Evolutionary conservation across 495 filamentous ascomycete genomes (phyloP).

Genomic region (Penicillium ucsense): DNA sequence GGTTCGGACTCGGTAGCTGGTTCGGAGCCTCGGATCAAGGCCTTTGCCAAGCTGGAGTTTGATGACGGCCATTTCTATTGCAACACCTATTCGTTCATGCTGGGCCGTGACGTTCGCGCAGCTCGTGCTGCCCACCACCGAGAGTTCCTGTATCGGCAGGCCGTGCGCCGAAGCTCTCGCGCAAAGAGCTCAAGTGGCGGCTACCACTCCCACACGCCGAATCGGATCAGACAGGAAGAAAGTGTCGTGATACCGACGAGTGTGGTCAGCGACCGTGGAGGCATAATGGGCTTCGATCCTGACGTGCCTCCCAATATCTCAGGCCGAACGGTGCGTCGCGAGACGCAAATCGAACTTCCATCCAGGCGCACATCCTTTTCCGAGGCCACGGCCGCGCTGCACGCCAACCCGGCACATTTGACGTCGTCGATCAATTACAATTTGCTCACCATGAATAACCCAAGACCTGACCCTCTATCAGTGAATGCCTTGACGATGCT

Average conservation of each 20-base stretch:
- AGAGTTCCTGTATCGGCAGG: constrained; percentile 35
- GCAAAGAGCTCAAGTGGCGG: constrained; percentile 40
- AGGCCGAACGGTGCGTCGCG: constrained; percentile 15
- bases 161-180: constrained; percentile 25
- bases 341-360: constrained; percentile 32
- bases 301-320: constrained; percentile 30
- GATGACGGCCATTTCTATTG: constrained; percentile 65
- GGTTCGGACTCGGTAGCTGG: constrained; percentile 27
- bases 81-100: constrained; percentile 54
- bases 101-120: constrained; percentile 56
- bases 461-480: constrained; percentile 26
- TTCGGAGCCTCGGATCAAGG: constrained; percentile 44
- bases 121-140: constrained; percentile 41
- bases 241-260: constrained; percentile 38
- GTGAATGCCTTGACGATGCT: constrained; percentile 33
- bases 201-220: constrained; percentile 37
- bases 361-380: constrained; percentile 39
- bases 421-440: constrained; percentile 37
- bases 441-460: constrained; percentile 37
- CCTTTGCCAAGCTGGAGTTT: constrained; percentile 63
- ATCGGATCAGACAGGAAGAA: constrained; percentile 37
- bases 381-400: constrained; percentile 27
- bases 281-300: constrained; percentile 48
- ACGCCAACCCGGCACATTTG: constrained; percentile 36
- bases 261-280: constrained; percentile 50